These are phyloP conservation scores for Sonneratia caseolaris DNA, from an alignment of 345 rosid species.

Conservation along the genomic window DNA sequence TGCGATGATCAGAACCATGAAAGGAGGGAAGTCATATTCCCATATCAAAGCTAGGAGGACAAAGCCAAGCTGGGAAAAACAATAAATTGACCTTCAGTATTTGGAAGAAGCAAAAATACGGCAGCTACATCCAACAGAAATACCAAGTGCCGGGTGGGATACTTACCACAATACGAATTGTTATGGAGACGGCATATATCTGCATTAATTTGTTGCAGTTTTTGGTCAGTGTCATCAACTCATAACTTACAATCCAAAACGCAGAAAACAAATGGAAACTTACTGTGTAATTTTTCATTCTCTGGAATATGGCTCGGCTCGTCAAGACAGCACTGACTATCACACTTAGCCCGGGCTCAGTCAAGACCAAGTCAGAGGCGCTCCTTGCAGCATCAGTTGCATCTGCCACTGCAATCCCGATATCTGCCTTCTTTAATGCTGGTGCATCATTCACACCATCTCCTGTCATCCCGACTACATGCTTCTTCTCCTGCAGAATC, in stretches of 20 bases:
- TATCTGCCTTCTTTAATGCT: constrained; percentile 93
- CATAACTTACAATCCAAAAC: background rate
- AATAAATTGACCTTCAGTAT: background rate
- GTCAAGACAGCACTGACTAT: constrained; percentile 90
- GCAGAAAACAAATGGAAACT: constrained; percentile 9
- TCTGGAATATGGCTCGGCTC: constrained; percentile 93
- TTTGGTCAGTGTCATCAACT: constrained; percentile 14
- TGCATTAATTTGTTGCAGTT: constrained; percentile 25
- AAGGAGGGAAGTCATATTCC: constrained; percentile 97
- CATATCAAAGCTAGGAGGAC: constrained; percentile 90
- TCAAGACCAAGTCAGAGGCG: constrained; percentile 81
- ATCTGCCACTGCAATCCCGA: constrained; percentile 95
- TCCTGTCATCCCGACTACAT: constrained; percentile 98
- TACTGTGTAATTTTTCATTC: constrained; percentile 94
- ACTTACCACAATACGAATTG: constrained; percentile 89
- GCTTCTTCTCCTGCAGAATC: constrained; percentile 87
- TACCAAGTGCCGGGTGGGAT: background rate
- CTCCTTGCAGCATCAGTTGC: constrained; percentile 96
- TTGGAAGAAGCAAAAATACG: background rate
- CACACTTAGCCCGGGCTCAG: constrained; percentile 94
- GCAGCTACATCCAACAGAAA: background rate
- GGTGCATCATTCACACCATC: constrained; percentile 99
- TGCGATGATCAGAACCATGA: constrained; percentile 94
- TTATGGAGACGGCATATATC: constrained; percentile 95
- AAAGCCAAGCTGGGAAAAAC: constrained; percentile 67